phyloP scores from a whole-genome alignment of 768 basidiomycete genomes.

The Clavaria fumosa region DNA sequence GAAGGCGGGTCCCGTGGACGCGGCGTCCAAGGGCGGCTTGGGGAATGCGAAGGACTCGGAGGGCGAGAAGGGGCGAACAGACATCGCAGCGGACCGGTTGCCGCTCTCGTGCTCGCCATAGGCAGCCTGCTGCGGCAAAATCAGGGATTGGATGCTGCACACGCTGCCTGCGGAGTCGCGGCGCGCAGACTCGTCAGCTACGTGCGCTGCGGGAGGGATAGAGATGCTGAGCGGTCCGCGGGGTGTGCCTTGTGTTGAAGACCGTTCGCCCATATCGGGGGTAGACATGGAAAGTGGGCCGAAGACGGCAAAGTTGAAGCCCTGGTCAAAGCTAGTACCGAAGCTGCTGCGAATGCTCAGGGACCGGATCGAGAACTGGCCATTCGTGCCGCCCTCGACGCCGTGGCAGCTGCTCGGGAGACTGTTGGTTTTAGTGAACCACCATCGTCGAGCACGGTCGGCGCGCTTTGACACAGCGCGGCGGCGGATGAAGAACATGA shows the following conservation, averaged over 20 bases:
- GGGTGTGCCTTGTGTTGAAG: background rate
- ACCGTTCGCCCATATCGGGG: background rate
- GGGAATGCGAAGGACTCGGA: slow-evolving; percentile 59
- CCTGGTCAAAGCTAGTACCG: slow-evolving; percentile 1
- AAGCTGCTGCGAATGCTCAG: background rate
- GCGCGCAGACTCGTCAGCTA: background rate
- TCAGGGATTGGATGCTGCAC: too few species aligned
- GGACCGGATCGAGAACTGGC: too few species aligned
- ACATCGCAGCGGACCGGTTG: slow-evolving; percentile 31
- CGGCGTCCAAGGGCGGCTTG: slow-evolving; percentile 30
- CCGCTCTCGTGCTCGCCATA: slow-evolving; percentile 1
- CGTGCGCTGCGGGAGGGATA: background rate
- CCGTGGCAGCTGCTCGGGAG: background rate
- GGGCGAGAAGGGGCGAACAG: slow-evolving; percentile 49
- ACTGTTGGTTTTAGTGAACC: background rate
- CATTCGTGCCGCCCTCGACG: background rate
- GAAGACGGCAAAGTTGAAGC: slow-evolving; percentile 4
- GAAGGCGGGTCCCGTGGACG: background rate
- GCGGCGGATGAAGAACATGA: background rate
- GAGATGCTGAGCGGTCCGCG: background rate
- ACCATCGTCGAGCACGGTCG: background rate
- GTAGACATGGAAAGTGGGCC: slow-evolving; percentile 3
- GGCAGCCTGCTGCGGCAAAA: too few species aligned
- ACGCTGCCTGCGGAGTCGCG: too few species aligned
- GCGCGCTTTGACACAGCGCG: background rate